Conservation (phyloP, 768 basidiomycete species). For the Lanmaoa rubissima region DNA sequence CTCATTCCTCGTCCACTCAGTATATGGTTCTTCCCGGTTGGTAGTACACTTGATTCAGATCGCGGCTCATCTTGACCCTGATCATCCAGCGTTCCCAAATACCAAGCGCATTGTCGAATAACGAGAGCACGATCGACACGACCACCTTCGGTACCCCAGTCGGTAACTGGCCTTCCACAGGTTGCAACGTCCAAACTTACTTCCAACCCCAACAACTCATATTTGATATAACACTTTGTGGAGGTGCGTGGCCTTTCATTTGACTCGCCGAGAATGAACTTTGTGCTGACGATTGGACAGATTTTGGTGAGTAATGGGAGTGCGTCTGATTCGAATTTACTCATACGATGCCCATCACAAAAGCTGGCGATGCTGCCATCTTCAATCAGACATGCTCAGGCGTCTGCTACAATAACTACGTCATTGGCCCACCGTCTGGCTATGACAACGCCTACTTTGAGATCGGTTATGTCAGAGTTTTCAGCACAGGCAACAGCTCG, state of each 20-base stretch:
- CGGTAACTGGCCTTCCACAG: constrained; percentile 61
- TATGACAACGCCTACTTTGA: constrained; percentile 75
- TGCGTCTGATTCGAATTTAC: constrained; percentile 3
- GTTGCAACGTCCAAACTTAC: constrained; percentile 52
- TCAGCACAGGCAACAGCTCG: constrained; percentile 33
- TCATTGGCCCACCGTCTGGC: constrained; percentile 57
- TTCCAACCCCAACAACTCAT: constrained; percentile 66
- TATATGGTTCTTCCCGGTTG: constrained; percentile 33
- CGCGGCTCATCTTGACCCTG: neutral
- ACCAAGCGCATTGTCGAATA: constrained; percentile 45
- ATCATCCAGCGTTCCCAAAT: constrained; percentile 37
- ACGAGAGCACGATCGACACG: constrained; percentile 52
- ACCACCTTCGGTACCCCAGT: constrained; percentile 62
- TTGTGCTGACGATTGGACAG: constrained; percentile 24
- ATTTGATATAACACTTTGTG: constrained; percentile 73
- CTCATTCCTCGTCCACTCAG: constrained; percentile 6
- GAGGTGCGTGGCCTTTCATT: constrained; percentile 39
- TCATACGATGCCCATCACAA: constrained; percentile 25
- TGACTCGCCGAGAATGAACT: constrained; percentile 12
- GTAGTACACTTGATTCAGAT: neutral
- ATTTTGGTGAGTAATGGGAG: constrained; percentile 28
- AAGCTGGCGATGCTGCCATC: constrained; percentile 49
- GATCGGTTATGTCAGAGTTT: constrained; percentile 57
- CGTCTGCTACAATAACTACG: constrained; percentile 69
- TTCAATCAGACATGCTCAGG: constrained; percentile 64